Evolutionary conservation across 257 asterid genomes (phyloP), one percentile per base, ranked within the genome.

Genomic region (Ilex asprella): DNA sequence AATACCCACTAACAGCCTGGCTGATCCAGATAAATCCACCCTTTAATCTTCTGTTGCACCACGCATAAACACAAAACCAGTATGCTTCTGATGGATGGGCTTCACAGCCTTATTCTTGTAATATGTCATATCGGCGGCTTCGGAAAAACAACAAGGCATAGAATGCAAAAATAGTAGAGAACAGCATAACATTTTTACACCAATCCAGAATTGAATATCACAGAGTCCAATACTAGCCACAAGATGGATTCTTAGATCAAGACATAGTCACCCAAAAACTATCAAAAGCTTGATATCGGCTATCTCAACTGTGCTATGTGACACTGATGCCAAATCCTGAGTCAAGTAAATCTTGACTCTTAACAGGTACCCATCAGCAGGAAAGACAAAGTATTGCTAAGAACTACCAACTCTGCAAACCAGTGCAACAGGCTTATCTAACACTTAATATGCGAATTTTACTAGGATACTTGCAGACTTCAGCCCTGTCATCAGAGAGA

Each of bases 51-150:
- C 83, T 55, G 67, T 72, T 60, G 78, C 67, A 63, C 68, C 64
- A 64, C 76, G 66, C 59, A 50, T 7, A 55, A 47, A 39, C 65
- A 75, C 63, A 76, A 66, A 76, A 71, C 72, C 69, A 60, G 67
- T 61, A 57, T 63, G 69, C 68, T 62, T 54, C 55, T 60, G 82
- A 70, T 52, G 71, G 87, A 69, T 51, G 58, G 73, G 76, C 73
- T 66, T 75, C 82, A 75, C 79, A 76, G 84, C 86, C 85, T 83
- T 88, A 79, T 80, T 82, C 67, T 71, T 76, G 58, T 52, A 62
- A 68, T 64, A 64, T 59, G 73, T 60, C 65, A 66, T 64, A 76
- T 65, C 76, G 65, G 60, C 64, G 73, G 73, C 67, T 15, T 65
- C 62, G 46, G 54, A 78, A 72, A 71, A 58, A 66, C 16, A 59